Percentiles rank a stretch among this genome's conserved stretches.
Conservation (phyloP, 208 protist species). For the Trypanosoma scelopori region DNA sequence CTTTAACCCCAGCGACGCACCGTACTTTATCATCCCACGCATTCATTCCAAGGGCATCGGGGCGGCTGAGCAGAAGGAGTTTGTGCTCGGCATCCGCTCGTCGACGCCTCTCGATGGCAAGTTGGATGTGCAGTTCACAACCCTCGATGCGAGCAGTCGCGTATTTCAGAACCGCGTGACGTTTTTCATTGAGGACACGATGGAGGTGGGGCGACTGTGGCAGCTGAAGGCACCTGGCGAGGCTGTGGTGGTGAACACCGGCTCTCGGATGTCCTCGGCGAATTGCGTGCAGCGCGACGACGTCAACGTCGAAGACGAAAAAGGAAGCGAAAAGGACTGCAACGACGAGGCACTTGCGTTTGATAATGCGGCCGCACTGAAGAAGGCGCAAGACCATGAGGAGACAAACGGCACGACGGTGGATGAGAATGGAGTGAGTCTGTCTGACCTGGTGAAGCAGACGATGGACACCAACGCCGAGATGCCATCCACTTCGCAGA, state of each 20-base stretch:
- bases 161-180: constrained; percentile 36
- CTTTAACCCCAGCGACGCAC: constrained; percentile 39
- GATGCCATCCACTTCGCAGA: not conserved
- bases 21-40: constrained; percentile 68
- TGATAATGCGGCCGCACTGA: not conserved
- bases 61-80: constrained; percentile 30
- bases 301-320: not conserved
- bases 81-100: constrained; percentile 41
- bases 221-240: constrained; percentile 20
- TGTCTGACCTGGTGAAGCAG: too few relatives aligned
- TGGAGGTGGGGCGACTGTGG: constrained; percentile 5
- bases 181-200: constrained; percentile 15
- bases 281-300: too few relatives aligned
- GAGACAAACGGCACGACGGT: not conserved
- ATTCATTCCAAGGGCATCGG: constrained; percentile 20
- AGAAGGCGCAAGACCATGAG: not conserved
- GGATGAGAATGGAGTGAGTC: too few relatives aligned
- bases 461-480: too few relatives aligned
- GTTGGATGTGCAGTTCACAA: constrained; percentile 38
- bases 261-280: constrained; percentile 6
- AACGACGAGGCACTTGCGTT: not conserved
- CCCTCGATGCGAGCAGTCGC: constrained; percentile 13
- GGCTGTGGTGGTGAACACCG: constrained; percentile 6
- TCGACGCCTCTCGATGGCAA: constrained; percentile 31
- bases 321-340: constrained; percentile 3